Evolutionary conservation across 768 basidiomycete species (phyloP), one percentile per base, ranked within the genome.

Genomic region (Boletellus ananas): DNA sequence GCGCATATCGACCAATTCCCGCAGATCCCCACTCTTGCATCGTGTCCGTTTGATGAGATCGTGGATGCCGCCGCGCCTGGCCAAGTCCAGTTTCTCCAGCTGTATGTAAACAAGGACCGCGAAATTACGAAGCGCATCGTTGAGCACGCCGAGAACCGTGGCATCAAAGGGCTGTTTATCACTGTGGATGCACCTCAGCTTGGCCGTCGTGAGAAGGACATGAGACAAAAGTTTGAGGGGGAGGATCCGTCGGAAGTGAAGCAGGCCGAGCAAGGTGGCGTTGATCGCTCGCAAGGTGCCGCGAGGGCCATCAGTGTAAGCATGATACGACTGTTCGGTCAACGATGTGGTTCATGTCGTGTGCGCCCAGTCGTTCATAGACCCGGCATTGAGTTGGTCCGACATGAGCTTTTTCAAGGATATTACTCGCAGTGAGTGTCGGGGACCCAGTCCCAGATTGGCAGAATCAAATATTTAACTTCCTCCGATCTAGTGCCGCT

Each of bases 171-270:
- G 4, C 73, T 98, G 12, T 97, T 98, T 69, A 96, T 98, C 65
- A 97, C 95, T 0, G 95, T 98, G 23, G 95, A 98, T 70, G 95
- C 95, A 0, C 95, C 95, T 6, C 94, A 96, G 58, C 83, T 98
- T 10, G 95, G 95, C 38, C 81, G 94, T 12, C 79, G 94, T 51
- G 94, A 95, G 67, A 94, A 94, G 51, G 95, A 98, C 63, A 97
- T 98, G 94, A 78, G 95, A 21, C 88, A 88, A 83, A 95, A 93
- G 64, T 97, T 97, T 53, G 90, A 88, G 34, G 92, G 87, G 3
- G 87, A 85, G 34, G 68, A 70, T 29, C 68, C 68, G 7, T 70
- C 68, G n/a, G 66, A 70, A 37, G 66, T 68, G 18, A 64, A 55
- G n/a, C 79, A 79, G 63, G 72, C 71, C n/a, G 69, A 69, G 12